Evolutionary conservation across 768 basidiomycete species (phyloP).

Genomic region (Mycena sanguinolenta): DNA sequence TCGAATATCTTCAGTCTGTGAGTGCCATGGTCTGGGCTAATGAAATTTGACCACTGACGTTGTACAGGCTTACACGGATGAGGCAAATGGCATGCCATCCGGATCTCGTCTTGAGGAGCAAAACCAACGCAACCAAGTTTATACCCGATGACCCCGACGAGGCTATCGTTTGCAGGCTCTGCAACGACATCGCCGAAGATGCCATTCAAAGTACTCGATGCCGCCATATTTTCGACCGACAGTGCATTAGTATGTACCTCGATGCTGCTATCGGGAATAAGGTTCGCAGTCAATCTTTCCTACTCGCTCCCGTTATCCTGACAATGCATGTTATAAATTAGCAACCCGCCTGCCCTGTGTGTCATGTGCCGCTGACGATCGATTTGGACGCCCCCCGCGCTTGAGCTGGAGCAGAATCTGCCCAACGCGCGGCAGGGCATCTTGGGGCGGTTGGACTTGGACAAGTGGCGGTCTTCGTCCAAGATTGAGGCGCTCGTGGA

Average conservation of each 20-base stretch:
- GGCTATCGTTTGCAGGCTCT: constrained; percentile 92
- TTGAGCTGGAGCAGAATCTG: constrained; percentile 80
- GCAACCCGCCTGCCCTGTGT: constrained; percentile 94
- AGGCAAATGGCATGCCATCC: constrained; percentile 96
- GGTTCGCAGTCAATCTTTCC: constrained; percentile 52
- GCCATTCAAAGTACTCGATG: constrained; percentile 91
- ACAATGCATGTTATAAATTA: not conserved
- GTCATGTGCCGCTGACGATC: constrained; percentile 92
- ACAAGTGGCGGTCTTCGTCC: constrained; percentile 94
- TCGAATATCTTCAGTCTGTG: constrained; percentile 90
- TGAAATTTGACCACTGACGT: constrained; percentile 25
- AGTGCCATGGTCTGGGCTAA: constrained; percentile 39
- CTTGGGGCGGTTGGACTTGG: constrained; percentile 88
- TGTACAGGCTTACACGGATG: constrained; percentile 89
- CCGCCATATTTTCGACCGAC: constrained; percentile 94
- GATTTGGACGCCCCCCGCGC: constrained; percentile 94
- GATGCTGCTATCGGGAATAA: constrained; percentile 76
- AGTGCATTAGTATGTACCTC: constrained; percentile 95
- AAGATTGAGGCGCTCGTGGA: constrained; percentile 98
- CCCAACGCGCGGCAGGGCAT: constrained; percentile 85
- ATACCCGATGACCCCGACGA: constrained; percentile 71
- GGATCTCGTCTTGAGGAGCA: constrained; percentile 92
- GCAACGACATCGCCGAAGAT: constrained; percentile 97
- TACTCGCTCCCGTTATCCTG: not conserved
- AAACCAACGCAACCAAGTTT: constrained; percentile 78